Conservation (phyloP, 805 yeast species). For the Pichia gijzeniarum region DNA sequence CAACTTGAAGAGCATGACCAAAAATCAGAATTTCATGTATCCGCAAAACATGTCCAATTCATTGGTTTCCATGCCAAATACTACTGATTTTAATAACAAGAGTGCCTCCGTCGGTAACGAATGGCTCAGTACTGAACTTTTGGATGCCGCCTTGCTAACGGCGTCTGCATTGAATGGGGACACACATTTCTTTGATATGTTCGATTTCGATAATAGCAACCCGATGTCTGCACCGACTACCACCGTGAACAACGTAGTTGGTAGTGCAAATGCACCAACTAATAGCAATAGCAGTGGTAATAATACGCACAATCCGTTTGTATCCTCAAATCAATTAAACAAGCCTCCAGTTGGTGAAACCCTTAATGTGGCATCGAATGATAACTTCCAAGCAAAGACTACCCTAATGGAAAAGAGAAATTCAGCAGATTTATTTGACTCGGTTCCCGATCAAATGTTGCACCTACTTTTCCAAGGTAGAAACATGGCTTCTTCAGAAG, state of each 20-base stretch:
- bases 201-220: conserved; percentile 28
- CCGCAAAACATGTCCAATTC: conserved; percentile 8
- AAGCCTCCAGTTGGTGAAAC: too few relatives aligned
- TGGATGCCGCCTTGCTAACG: conserved; percentile 67
- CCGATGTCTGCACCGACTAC: neutral
- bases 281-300: too few relatives aligned
- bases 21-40: conserved; percentile 3
- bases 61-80: neutral
- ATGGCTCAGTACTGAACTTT: conserved; percentile 65
- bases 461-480: conserved; percentile 48
- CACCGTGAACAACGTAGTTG: neutral
- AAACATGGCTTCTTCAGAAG: too few relatives aligned
- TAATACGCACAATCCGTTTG: neutral
- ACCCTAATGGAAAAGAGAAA: neutral
- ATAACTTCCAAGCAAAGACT: neutral
- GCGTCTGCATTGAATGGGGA: conserved; percentile 67
- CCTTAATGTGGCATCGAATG: neutral
- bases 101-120: conserved; percentile 36
- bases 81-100: neutral
- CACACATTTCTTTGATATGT: conserved; percentile 49
- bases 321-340: neutral
- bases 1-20: neutral
- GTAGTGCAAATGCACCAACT: too few relatives aligned
- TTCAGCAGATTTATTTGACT: conserved; percentile 11
- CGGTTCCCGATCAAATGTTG: conserved; percentile 40